Evolutionary conservation across 257 asterid species (phyloP).

Genomic region (Coffea canephora): DNA sequence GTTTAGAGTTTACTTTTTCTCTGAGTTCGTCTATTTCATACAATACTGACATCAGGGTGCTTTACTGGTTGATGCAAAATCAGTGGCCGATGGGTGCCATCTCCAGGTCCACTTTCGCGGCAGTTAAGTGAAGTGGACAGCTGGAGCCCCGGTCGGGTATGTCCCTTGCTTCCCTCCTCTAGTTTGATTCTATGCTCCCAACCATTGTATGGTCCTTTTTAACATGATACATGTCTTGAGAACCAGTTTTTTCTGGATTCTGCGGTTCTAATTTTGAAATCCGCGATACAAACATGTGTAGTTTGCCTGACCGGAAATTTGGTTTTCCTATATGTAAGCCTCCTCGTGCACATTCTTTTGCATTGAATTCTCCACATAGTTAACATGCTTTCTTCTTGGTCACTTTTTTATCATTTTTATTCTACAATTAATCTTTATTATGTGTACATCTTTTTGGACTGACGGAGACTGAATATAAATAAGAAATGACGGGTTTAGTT

Average conservation of each 20-base stretch:
- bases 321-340: neutral
- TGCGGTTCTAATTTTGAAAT: neutral
- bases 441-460: too few relatives aligned
- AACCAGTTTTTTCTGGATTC: neutral
- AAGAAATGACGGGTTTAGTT: neutral
- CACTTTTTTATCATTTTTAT: neutral
- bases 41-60: slow-evolving; percentile 88
- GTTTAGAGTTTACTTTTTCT: slow-evolving; percentile 31
- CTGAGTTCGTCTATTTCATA: slow-evolving; percentile 47
- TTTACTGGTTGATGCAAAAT: slow-evolving; percentile 91
- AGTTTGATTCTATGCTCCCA: neutral
- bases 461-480: too few relatives aligned
- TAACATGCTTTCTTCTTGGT: neutral
- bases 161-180: slow-evolving; percentile 19
- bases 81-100: slow-evolving; percentile 89
- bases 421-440: neutral
- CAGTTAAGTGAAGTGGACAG: slow-evolving; percentile 60
- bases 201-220: slow-evolving; percentile 14
- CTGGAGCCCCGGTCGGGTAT: slow-evolving; percentile 70
- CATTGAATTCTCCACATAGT: neutral
- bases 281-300: neutral
- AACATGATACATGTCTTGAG: neutral
- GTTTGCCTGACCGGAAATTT: neutral
- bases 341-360: neutral
- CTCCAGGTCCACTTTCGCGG: slow-evolving; percentile 66